Base-by-base conservation (phyloP, 139 green algal genomes). In the Ostreobium quekettii region DNA sequence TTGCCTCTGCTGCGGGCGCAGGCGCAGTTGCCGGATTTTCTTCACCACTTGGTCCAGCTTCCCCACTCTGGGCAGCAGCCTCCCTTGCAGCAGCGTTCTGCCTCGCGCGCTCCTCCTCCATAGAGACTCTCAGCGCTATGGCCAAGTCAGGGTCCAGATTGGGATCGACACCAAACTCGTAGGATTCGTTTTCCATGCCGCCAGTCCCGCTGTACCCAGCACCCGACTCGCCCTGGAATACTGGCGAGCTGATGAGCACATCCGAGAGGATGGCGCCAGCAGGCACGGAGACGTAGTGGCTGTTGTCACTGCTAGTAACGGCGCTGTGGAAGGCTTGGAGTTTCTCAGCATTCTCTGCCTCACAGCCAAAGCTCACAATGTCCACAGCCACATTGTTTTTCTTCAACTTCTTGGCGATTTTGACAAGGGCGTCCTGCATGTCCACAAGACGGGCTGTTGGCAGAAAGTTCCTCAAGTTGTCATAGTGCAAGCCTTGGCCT, bases 301-400 rank as follows among this genome's bases (percentile, higher is more conserved):
- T 87, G 83, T 98, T 98, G 65, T 88, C 87, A 65, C 92, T 94
- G 67, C 75, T 90, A 82, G 97, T 97, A 11, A 97, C 95, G 1
- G 93, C 93, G 22, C 73, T 78, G 1, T 90, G 78, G 73, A 99
- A 97, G 2, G 89, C 87, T 30, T 92, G 83, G 22, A 99, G 82
- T 82, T 98, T 98, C 53, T 94, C 88, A 48, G 73, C 71, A 62
- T 97, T 96, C 8, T 85, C 72, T 4, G 72, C 68, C 38, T 78
- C 79, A 11, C 73, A 79, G 1, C 89, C 93, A 76, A 97, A 98
- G 72, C 67, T 85, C 19, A 99, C 85, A 5, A 99, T 76, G 73
- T 99, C 95, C 29, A 99, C 86, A 1, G 95, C 92, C 28, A 99
- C 92, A 67, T 97, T 98, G 85, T 99, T 99, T 80, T 99, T 99